These are phyloP conservation scores for Parmelia sp. DNA, from an alignment of 495 filamentous ascomycete genomes.

Conservation along the genomic window DNA sequence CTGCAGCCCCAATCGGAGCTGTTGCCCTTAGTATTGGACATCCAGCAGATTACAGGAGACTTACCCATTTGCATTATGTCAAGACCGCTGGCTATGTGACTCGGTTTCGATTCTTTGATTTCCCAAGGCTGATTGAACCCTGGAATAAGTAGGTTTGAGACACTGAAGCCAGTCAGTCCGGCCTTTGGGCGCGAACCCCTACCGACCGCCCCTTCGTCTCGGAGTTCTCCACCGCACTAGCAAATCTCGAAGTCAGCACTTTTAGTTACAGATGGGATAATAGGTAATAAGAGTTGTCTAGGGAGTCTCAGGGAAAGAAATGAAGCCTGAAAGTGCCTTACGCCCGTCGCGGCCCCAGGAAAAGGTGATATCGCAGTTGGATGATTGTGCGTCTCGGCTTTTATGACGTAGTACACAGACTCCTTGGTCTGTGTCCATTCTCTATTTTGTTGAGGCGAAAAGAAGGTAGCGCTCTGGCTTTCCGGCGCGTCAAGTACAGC, in stretches of 20 bases:
- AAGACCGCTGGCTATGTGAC: conserved; percentile 83
- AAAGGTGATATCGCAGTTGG: conserved; percentile 89
- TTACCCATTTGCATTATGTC: conserved; percentile 89
- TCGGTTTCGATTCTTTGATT: conserved; percentile 67
- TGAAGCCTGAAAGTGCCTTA: background rate
- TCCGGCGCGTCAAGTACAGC: conserved; percentile 60
- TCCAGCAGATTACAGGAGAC: background rate
- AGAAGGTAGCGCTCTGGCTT: conserved; percentile 66
- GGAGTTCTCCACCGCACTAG: conserved; percentile 79
- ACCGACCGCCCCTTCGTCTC: conserved; percentile 92
- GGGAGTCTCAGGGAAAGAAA: no score
- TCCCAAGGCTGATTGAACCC: conserved; percentile 81
- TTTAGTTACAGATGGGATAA: no score
- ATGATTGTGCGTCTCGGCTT: conserved; percentile 80
- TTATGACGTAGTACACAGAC: conserved; percentile 77
- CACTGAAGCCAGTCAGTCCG: conserved; percentile 85
- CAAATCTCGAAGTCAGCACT: background rate
- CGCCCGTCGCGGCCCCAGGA: conserved; percentile 77
- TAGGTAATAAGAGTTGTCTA: no score
- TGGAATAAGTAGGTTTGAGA: conserved; percentile 87
- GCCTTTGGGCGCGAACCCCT: conserved; percentile 90
- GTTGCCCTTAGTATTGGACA: background rate
- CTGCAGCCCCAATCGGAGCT: conserved; percentile 76
- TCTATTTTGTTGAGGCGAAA: conserved; percentile 80
- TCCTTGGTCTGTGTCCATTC: conserved; percentile 87